Conservation (phyloP, 345 rosid genomes). For the Hibiscus trionum region DNA sequence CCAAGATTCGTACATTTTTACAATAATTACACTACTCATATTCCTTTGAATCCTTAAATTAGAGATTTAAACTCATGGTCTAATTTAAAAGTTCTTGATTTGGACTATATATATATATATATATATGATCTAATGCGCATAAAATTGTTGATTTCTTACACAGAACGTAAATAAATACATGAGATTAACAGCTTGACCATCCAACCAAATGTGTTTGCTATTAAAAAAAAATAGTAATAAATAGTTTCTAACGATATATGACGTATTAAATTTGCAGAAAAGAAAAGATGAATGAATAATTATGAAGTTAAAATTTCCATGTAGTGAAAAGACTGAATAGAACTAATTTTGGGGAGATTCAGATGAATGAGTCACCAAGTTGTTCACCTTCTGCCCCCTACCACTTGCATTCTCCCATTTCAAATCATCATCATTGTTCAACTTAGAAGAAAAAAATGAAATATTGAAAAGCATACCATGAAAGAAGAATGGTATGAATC, state of each 20-base stretch:
- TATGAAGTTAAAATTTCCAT: neutral
- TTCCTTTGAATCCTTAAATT: neutral
- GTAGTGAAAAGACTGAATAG: neutral
- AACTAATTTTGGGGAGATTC: neutral
- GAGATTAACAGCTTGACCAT: no score
- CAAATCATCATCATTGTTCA: no score
- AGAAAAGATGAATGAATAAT: neutral
- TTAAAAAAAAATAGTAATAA: no score
- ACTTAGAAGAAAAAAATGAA: neutral
- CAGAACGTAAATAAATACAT: no score
- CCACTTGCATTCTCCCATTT: neutral
- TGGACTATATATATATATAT: no score
- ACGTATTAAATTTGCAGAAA: neutral
- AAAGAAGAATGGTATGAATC: neutral
- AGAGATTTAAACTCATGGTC: no score
- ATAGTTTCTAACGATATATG: neutral
- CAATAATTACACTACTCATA: no score
- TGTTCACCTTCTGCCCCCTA: neutral
- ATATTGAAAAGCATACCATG: constrained; percentile 23
- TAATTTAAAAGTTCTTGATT: no score
- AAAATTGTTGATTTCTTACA: no score
- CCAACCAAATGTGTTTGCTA: no score
- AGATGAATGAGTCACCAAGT: neutral
- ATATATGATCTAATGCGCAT: no score
- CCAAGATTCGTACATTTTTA: no score